Evolutionary conservation across 768 basidiomycete species (phyloP), one percentile per base, ranked within the genome.

Genomic region (Serendipita vermifera): DNA sequence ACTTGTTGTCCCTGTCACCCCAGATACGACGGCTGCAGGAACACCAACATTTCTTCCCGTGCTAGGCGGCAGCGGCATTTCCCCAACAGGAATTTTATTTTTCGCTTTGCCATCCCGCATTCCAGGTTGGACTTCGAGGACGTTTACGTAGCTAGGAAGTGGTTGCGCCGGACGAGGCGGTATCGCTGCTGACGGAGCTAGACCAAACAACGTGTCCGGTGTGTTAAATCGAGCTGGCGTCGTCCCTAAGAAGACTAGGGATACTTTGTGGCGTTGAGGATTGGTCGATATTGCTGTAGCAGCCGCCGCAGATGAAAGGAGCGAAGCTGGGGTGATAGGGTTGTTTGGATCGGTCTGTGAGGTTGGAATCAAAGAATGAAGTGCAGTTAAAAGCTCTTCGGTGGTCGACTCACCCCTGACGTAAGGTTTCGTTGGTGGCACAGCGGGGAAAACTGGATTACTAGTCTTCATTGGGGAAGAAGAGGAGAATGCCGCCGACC

Each of bases 261-360:
- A 51, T n/a, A 51, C 46, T 29, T 51, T 51, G 24, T 51, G 46
- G n/a, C 46, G 46, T 5, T n/a, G 27, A 7, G 46, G 46, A 51
- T 51, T 51, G 24, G 46, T 51, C 15, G 46, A 51, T 9, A 27
- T 51, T 15, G 46, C n/a, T n/a, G n/a, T n/a, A n/a, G n/a, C n/a
- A n/a, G n/a, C n/a, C n/a, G n/a, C n/a, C n/a, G n/a, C n/a, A n/a
- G n/a, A 11, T 51, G 46, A 51, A 29, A 51, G 29, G 46, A 26
- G 20, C 22, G n/a, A 22, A 5, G 22, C 24, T n/a, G 9, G 7
- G 11, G 22, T 9, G n/a, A 31, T 29, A 51, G 20, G 20, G 20
- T 22, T 22, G 17, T 24, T 31, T 13, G 9, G 9, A 36, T 43
- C 24, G 14, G 41, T 43, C 41, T 11, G 13, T 26, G 41, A 15